Conservation (phyloP, 2,329 filamentous ascomycete genomes). For the Penicillium oxalicum region DNA sequence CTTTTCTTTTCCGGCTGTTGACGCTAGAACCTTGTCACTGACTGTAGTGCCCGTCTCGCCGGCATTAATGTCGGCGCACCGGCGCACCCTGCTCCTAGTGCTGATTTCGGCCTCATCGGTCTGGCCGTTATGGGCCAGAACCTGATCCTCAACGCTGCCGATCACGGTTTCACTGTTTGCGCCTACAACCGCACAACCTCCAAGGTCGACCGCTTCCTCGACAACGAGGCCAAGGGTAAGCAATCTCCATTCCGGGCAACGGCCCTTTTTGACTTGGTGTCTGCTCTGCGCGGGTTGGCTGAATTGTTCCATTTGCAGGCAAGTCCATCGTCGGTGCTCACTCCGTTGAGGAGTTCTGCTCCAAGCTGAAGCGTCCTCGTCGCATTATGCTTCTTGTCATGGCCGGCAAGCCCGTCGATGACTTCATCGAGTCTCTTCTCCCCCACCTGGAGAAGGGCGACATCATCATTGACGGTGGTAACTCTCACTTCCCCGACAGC, state of each 20-base stretch:
- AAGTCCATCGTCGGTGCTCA: conserved; percentile 93
- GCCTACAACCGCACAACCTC: conserved; percentile 98
- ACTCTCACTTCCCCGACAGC: conserved; percentile 98
- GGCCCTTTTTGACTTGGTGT: background rate
- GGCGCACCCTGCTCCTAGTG: conserved; percentile 53
- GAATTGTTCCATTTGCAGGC: conserved; percentile 46
- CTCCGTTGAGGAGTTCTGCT: conserved; percentile 86
- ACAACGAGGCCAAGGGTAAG: conserved; percentile 77
- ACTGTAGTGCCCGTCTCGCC: conserved; percentile 66
- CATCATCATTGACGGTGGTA: conserved; percentile 98
- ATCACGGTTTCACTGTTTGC: conserved; percentile 92
- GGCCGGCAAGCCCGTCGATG: conserved; percentile 94
- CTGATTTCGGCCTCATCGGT: conserved; percentile 89
- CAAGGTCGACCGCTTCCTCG: conserved; percentile 94
- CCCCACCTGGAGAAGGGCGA: conserved; percentile 78
- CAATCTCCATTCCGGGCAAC: conserved; percentile 1
- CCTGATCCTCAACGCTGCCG: conserved; percentile 82
- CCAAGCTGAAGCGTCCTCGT: conserved; percentile 95
- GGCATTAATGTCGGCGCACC: conserved; percentile 65
- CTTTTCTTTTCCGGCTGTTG: conserved; percentile 23
- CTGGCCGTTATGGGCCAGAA: conserved; percentile 88
- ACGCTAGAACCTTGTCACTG: conserved; percentile 35
- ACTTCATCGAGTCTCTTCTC: conserved; percentile 95
- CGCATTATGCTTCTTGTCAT: conserved; percentile 98
- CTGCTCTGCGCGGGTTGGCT: background rate